A percentile compares a stretch with the other conserved stretches of the same genome.
These are phyloP conservation scores for Lodderomyces parapsilosis DNA, from an alignment of 1,139 yeast species.

Conservation along the genomic window DNA sequence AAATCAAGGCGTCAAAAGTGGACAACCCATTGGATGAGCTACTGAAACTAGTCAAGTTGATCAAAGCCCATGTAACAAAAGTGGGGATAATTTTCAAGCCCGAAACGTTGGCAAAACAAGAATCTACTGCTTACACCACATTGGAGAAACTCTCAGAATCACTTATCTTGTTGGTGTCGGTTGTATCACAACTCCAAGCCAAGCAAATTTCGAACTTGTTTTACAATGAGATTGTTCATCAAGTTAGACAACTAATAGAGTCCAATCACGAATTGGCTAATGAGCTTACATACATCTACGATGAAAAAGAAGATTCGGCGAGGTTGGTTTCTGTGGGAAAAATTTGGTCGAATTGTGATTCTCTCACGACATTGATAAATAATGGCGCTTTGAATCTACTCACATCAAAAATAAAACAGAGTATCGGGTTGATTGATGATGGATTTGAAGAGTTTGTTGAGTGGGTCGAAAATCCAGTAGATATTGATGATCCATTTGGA, in stretches of 20 bases:
- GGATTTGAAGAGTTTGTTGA: conserved; percentile 64
- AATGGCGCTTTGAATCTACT: conserved; percentile 54
- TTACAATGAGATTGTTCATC: conserved; percentile 35
- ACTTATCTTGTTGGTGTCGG: conserved; percentile 44
- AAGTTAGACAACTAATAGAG: conserved; percentile 10
- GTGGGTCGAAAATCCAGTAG: conserved; percentile 63
- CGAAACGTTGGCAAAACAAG: conserved; percentile 35
- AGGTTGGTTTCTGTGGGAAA: conserved; percentile 61
- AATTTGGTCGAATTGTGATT: conserved; percentile 63
- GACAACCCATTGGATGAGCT: conserved; percentile 55
- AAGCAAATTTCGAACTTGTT: conserved; percentile 40
- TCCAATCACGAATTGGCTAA: conserved; percentile 12
- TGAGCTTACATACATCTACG: conserved; percentile 27
- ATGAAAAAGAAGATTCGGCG: conserved; percentile 19
- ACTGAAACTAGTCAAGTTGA: conserved; percentile 53
- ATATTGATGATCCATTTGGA: conserved; percentile 42
- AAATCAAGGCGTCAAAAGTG: conserved; percentile 36
- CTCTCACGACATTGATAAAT: conserved; percentile 34
- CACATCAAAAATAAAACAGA: conserved; percentile 42
- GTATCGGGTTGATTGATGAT: conserved; percentile 54
- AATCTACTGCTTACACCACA: conserved; percentile 53
- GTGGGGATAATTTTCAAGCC: conserved; percentile 76
- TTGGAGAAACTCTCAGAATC: conserved; percentile 49
- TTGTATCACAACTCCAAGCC: conserved; percentile 43
- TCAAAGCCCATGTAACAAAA: conserved; percentile 79